phyloP scores from a whole-genome alignment of 768 basidiomycete species.

The Leccinum ochraceum region DNA sequence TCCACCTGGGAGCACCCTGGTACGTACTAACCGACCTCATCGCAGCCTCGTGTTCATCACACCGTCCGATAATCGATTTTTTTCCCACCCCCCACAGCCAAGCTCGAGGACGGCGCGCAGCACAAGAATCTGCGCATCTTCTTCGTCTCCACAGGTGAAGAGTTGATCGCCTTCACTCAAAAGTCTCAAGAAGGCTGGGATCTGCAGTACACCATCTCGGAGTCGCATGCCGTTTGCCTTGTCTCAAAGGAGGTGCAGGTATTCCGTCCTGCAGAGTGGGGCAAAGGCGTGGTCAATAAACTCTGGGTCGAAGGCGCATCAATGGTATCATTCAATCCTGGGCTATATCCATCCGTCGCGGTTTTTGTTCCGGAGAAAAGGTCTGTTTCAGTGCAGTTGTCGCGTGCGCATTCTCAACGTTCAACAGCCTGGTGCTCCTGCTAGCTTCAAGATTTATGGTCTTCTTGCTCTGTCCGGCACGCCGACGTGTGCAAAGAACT shows the following conservation, averaged over 20 bases:
- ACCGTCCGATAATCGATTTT: conserved; percentile 13
- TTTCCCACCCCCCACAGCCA: conserved; percentile 49
- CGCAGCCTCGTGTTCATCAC: conserved; percentile 27
- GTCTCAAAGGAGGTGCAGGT: conserved; percentile 42
- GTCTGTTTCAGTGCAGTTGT: no score
- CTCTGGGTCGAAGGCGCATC: no score
- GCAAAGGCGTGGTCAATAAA: no score
- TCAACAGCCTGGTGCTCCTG: no score
- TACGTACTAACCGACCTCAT: conserved; percentile 32
- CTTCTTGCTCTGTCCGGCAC: no score
- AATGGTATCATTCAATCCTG: no score
- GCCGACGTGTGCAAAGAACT: no score
- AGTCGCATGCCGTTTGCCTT: conserved; percentile 81
- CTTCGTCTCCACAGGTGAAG: conserved; percentile 81
- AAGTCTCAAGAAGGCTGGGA: conserved; percentile 96
- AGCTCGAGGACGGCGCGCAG: conserved; percentile 86
- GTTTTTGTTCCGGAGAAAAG: no score
- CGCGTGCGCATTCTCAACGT: no score
- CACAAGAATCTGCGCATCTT: conserved; percentile 95
- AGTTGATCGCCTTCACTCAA: conserved; percentile 85
- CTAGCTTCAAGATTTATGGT: no score
- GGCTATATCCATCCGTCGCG: no score
- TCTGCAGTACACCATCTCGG: conserved; percentile 87
- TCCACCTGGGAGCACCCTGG: conserved; percentile 95
- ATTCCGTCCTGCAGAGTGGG: no score